Percentiles rank a stretch among this genome's conserved stretches.
Conservation (phyloP, 2,329 filamentous ascomycete species). For the Kalmusia sp. region DNA sequence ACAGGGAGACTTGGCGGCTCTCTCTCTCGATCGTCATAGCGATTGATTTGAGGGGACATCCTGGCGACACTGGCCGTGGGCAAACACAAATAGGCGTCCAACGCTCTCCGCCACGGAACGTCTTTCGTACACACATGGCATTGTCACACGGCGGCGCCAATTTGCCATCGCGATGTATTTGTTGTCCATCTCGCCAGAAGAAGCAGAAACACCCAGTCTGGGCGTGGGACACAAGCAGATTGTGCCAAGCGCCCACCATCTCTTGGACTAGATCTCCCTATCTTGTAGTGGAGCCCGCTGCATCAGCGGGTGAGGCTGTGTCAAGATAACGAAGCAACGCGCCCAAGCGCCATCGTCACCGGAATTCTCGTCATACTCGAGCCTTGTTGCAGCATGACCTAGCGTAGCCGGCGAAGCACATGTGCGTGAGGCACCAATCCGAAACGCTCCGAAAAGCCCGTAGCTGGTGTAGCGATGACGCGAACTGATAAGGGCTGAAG, state of each 20-base stretch:
- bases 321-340: slow-evolving; percentile 13
- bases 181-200: neutral
- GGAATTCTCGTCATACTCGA: neutral
- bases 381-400: neutral
- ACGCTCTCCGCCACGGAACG: slow-evolving; percentile 8
- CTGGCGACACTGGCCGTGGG: neutral
- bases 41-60: slow-evolving; percentile 5
- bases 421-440: neutral
- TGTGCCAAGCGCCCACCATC: slow-evolving; percentile 1
- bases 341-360: neutral
- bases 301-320: slow-evolving; percentile 21
- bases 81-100: slow-evolving; percentile 11
- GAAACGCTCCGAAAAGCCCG: neutral
- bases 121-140: slow-evolving; percentile 11
- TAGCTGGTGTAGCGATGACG: neutral
- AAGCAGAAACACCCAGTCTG: slow-evolving; percentile 2
- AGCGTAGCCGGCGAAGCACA: neutral
- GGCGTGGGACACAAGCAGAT: slow-evolving; percentile 11
- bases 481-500: neutral
- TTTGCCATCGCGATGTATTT: neutral
- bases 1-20: slow-evolving; percentile 15
- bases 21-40: neutral
- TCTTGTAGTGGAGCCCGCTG: slow-evolving; percentile 4
- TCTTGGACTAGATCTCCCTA: slow-evolving; percentile 2
- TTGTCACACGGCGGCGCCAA: neutral